phyloP scores from a whole-genome alignment of 768 basidiomycete genomes.

The Lactarius deliciosus region DNA sequence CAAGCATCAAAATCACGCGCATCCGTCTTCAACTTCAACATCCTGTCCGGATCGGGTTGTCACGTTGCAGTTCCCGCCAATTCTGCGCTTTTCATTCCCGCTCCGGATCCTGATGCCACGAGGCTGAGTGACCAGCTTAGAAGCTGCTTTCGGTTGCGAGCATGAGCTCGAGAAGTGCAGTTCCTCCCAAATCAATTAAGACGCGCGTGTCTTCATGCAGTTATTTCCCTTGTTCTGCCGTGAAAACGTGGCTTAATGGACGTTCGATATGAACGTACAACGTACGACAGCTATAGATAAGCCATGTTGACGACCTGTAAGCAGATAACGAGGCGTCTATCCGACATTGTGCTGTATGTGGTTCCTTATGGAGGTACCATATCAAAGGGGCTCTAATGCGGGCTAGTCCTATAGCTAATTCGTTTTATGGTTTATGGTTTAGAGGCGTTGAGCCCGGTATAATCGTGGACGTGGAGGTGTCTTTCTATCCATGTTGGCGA shows the following conservation, averaged over 20 bases:
- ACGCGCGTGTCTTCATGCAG: slow-evolving; percentile 5
- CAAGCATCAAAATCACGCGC: not conserved
- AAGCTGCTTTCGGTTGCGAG: slow-evolving; percentile 3
- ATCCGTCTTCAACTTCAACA: not conserved
- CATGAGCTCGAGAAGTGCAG: slow-evolving; percentile 14
- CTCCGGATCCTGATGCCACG: slow-evolving; percentile 6
- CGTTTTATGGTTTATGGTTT: slow-evolving; percentile 5
- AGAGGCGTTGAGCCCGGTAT: not conserved
- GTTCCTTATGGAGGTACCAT: slow-evolving; percentile 4
- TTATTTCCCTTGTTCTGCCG: slow-evolving; percentile 2
- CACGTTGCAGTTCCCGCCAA: slow-evolving; percentile 4
- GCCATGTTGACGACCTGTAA: slow-evolving; percentile 3
- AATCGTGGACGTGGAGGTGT: not conserved
- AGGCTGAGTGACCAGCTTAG: slow-evolving; percentile 9
- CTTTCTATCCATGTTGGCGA: not conserved
- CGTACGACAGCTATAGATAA: slow-evolving; percentile 13
- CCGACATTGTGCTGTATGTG: not conserved
- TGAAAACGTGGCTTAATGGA: slow-evolving; percentile 20
- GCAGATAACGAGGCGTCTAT: slow-evolving; percentile 6
- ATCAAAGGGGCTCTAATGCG: slow-evolving; percentile 12
- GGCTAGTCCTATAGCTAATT: slow-evolving; percentile 15
- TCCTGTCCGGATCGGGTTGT: slow-evolving; percentile 3
- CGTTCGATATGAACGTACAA: not conserved
- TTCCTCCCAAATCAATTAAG: not conserved
- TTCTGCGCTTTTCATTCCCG: slow-evolving; percentile 16